These are phyloP conservation scores for Yamadazyma pseudoaaseri DNA, from an alignment of 1,139 yeast genomes.

Conservation along the genomic window DNA sequence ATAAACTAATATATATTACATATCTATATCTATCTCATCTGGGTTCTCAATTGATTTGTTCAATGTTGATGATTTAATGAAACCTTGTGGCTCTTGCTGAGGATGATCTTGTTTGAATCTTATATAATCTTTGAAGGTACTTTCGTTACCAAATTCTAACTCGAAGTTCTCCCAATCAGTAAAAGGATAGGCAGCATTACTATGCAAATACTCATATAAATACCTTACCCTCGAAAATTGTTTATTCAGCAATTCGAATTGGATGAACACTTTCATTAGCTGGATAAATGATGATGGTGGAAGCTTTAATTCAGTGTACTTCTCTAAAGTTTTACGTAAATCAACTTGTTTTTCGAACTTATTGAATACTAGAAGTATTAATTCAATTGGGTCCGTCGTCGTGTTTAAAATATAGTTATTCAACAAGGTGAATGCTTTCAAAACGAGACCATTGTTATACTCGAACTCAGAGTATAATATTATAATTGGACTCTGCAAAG, in stretches of 20 bases:
- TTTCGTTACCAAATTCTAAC: slow-evolving; percentile 65
- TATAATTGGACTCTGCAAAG: slow-evolving; percentile 47
- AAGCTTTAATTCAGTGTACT: slow-evolving; percentile 11
- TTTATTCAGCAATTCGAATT: slow-evolving; percentile 46
- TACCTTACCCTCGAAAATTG: slow-evolving; percentile 63
- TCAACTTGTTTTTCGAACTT: slow-evolving; percentile 10
- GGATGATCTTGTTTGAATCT: slow-evolving; percentile 38
- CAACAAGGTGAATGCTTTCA: slow-evolving; percentile 29
- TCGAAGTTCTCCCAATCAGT: slow-evolving; percentile 73
- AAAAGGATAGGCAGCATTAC: slow-evolving; percentile 7
- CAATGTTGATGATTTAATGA: slow-evolving; percentile 42
- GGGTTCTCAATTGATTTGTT: slow-evolving; percentile 41
- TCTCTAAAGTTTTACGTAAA: slow-evolving; percentile 11
- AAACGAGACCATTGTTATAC: slow-evolving; percentile 23
- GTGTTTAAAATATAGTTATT: slow-evolving; percentile 11
- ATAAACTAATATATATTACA: slow-evolving; percentile 31
- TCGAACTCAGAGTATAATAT: slow-evolving; percentile 65
- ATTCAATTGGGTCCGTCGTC: slow-evolving; percentile 9
- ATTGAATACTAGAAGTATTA: slow-evolving; percentile 8
- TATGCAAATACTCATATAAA: slow-evolving; percentile 42
- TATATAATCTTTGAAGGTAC: slow-evolving; percentile 73
- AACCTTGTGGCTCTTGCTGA: slow-evolving; percentile 44
- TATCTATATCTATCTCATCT: slow-evolving; percentile 65
- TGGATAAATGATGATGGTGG: slow-evolving; percentile 24
- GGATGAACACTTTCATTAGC: slow-evolving; percentile 38